phyloP scores from a whole-genome alignment of 257 asterid species.

The Capsicum baccatum region DNA sequence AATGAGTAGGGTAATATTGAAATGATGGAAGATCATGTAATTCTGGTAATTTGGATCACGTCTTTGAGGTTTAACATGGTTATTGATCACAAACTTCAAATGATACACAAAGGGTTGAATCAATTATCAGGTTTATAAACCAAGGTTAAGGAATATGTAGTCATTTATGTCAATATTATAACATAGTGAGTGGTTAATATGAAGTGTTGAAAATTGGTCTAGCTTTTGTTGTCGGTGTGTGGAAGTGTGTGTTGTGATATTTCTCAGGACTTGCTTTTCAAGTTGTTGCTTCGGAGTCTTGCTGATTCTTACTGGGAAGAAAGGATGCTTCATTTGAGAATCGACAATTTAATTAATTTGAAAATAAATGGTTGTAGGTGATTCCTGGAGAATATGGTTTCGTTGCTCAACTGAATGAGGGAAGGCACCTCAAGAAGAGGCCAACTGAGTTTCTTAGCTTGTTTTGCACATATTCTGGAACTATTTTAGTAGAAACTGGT shows the following conservation, averaged over 20 bases:
- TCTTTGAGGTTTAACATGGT: not conserved
- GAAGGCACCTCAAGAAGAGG: slow-evolving; percentile 98
- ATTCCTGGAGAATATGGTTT: slow-evolving; percentile 92
- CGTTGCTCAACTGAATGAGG: slow-evolving; percentile 92
- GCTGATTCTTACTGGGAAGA: not conserved
- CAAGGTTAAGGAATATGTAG: not conserved
- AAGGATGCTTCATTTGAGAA: not conserved
- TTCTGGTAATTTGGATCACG: not conserved
- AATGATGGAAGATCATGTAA: not conserved
- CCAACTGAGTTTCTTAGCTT: slow-evolving; percentile 71
- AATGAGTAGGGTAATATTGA: not conserved
- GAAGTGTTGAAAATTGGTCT: not conserved
- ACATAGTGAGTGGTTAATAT: not conserved
- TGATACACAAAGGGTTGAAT: not conserved
- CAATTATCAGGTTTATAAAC: not conserved
- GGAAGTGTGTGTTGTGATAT: not conserved
- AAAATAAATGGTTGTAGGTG: slow-evolving; percentile 49
- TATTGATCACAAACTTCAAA: not conserved
- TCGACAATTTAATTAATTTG: not conserved
- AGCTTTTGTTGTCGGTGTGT: not conserved
- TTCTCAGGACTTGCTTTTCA: not conserved
- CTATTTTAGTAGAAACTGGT: not conserved
- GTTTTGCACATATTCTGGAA: not conserved
- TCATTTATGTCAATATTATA: not conserved
- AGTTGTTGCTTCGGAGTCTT: not conserved